A percentile compares a stretch with the other conserved stretches of the same genome.
Evolutionary conservation across 2,329 filamentous ascomycete species (phyloP).

Genomic region (Bipolaris oryzae): DNA sequence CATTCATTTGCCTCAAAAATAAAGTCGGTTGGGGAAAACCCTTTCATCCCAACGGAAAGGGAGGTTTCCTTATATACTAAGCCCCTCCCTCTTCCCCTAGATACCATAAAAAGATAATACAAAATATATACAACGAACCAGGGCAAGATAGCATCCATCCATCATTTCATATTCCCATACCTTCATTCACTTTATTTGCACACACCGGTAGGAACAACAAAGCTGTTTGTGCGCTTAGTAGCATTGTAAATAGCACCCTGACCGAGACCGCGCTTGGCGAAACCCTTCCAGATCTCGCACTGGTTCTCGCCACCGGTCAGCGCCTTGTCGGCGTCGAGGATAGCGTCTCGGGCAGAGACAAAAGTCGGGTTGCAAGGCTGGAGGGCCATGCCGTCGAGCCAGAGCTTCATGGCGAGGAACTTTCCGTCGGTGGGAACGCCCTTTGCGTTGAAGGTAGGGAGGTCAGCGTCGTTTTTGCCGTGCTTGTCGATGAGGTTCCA

Average conservation of each 20-base stretch:
- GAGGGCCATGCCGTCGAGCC: slow-evolving; percentile 59
- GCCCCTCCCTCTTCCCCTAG: too few species aligned
- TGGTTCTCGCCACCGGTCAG: slow-evolving; percentile 59
- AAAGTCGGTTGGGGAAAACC: too few species aligned
- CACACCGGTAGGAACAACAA: slow-evolving; percentile 30
- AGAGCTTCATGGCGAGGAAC: slow-evolving; percentile 60
- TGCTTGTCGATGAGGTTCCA: slow-evolving; percentile 65
- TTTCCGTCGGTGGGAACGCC: slow-evolving; percentile 61
- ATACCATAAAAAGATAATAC: not conserved
- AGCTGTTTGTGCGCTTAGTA: slow-evolving; percentile 27
- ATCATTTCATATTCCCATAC: not conserved
- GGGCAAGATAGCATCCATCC: too few species aligned
- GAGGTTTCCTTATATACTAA: too few species aligned
- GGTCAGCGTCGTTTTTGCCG: slow-evolving; percentile 55
- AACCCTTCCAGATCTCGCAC: slow-evolving; percentile 61
- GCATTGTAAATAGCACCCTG: slow-evolving; percentile 32
- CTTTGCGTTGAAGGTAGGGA: slow-evolving; percentile 52
- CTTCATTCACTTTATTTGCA: slow-evolving; percentile 9
- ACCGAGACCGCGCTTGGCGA: slow-evolving; percentile 64
- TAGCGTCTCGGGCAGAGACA: slow-evolving; percentile 60
- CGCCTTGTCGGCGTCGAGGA: slow-evolving; percentile 61
- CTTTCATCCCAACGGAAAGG: too few species aligned
- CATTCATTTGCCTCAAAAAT: too few species aligned
- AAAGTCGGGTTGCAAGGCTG: slow-evolving; percentile 64
- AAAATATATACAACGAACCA: not conserved